Evolutionary conservation across 495 filamentous ascomycete species (phyloP).

Genomic region (Entonaema liquescens): DNA sequence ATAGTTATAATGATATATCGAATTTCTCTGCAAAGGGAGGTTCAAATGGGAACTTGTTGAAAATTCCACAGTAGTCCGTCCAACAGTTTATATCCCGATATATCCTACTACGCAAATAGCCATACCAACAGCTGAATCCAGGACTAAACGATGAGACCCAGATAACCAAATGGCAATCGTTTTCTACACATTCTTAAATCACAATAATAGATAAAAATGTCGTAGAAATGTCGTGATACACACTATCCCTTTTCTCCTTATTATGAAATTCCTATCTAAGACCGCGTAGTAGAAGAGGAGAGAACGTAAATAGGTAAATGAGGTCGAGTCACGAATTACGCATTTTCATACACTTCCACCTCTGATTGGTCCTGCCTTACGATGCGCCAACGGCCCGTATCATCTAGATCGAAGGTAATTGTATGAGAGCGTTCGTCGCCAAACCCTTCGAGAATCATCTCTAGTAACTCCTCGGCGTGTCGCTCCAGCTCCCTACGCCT

Average conservation of each 20-base stretch:
- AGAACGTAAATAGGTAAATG: neutral
- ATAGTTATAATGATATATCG: too few relatives aligned
- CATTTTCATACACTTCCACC: constrained; percentile 37
- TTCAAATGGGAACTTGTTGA: neutral
- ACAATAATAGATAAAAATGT: neutral
- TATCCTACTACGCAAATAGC: neutral
- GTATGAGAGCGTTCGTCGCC: neutral
- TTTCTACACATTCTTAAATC: neutral
- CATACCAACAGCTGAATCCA: neutral
- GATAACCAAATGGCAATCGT: neutral
- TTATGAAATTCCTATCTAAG: neutral
- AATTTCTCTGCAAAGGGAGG: too few relatives aligned
- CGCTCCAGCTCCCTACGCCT: constrained; percentile 31
- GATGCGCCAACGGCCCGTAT: constrained; percentile 46
- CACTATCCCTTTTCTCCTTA: neutral
- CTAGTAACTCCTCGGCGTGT: constrained; percentile 30
- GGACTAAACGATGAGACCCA: neutral
- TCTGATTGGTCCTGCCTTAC: constrained; percentile 37
- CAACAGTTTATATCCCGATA: neutral
- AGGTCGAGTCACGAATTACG: neutral
- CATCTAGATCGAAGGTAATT: constrained; percentile 31
- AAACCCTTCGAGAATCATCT: constrained; percentile 40
- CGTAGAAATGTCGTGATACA: too few relatives aligned
- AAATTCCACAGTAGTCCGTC: neutral
- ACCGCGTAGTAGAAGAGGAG: neutral